phyloP scores from a whole-genome alignment of 2,329 filamentous ascomycete species.

The Diplodia sapinea region DNA sequence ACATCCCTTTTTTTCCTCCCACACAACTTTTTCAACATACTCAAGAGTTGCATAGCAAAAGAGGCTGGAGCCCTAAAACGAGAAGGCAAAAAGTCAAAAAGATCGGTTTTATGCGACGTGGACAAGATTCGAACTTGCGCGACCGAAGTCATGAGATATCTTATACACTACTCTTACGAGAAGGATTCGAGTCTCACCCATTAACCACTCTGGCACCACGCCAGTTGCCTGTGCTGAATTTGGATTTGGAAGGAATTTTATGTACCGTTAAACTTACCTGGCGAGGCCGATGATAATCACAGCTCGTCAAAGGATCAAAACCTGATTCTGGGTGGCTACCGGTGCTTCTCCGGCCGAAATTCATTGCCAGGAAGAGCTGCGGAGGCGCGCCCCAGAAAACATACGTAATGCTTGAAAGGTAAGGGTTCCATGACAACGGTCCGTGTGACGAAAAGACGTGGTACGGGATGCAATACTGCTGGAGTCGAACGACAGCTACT shows the following conservation, averaged over 20 bases:
- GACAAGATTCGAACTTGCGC: too few relatives aligned
- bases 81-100: background rate
- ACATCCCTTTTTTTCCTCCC: background rate
- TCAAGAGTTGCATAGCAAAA: background rate
- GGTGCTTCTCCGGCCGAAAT: background rate
- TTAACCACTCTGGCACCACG: conserved; percentile 2
- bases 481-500: background rate
- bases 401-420: background rate
- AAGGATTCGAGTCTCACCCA: background rate
- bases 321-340: background rate
- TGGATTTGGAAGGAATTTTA: rapidly evolving
- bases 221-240: background rate
- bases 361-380: background rate
- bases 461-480: background rate
- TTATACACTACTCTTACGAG: background rate
- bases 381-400: background rate
- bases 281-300: background rate
- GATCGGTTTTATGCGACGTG: conserved; percentile 1
- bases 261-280: background rate
- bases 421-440: background rate
- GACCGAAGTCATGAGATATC: conserved; percentile 1
- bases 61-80: background rate
- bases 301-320: too few relatives aligned
- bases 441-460: background rate
- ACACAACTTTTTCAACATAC: background rate